Percentiles rank a stretch among this genome's conserved stretches.
These are phyloP conservation scores for Lindgomyces ingoldianus DNA, from an alignment of 495 filamentous ascomycete species.

Conservation along the genomic window DNA sequence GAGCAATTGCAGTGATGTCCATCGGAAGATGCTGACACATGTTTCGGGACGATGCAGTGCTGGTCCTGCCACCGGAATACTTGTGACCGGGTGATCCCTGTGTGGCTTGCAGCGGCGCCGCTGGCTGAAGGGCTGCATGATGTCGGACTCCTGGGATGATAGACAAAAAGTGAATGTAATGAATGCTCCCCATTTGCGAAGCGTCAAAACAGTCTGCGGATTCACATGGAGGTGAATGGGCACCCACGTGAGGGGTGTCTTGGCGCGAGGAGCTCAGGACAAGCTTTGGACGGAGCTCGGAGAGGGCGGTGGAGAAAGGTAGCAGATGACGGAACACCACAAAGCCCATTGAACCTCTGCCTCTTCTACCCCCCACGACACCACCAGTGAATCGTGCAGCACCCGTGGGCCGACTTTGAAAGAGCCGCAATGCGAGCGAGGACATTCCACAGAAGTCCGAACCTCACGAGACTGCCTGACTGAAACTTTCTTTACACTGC, in stretches of 20 bases:
- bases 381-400: background rate
- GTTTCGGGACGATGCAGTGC: background rate
- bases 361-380: background rate
- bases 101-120: background rate
- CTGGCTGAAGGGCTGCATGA: background rate
- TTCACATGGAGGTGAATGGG: background rate
- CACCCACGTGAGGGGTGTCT: background rate
- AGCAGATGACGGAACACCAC: background rate
- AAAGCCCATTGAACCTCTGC: background rate
- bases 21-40: background rate
- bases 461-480: conserved; percentile 27
- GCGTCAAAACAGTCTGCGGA: background rate
- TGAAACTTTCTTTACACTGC: conserved; percentile 7
- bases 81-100: conserved; percentile 1
- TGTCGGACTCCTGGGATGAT: background rate
- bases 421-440: conserved; percentile 30
- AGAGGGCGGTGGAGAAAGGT: no score
- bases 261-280: background rate
- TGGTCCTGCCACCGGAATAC: background rate
- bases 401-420: background rate
- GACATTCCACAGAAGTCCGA: conserved; percentile 19
- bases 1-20: background rate
- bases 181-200: no score
- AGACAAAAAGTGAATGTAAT: background rate
- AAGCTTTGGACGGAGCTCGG: background rate